These are phyloP conservation scores for Vishniacozyma victoriae DNA, from an alignment of 768 basidiomycete species.

Conservation along the genomic window DNA sequence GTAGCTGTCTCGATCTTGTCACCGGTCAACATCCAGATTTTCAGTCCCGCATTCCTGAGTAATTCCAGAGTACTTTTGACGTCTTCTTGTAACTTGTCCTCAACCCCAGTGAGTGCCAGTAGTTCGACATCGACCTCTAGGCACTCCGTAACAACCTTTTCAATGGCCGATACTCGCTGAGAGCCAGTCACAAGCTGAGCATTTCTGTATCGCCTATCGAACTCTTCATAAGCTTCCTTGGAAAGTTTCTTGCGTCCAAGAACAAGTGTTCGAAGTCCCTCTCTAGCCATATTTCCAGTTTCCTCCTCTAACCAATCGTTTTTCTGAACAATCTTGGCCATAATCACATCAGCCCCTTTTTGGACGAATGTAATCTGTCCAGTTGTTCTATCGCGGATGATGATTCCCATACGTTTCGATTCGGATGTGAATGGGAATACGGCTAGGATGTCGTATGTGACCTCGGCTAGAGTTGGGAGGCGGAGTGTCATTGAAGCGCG, in stretches of 20 bases:
- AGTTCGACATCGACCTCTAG: conserved; percentile 87
- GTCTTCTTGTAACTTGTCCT: conserved; percentile 96
- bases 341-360: conserved; percentile 98
- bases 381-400: conserved; percentile 70
- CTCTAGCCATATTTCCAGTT: conserved; percentile 95
- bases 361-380: conserved; percentile 85
- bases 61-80: conserved; percentile 90
- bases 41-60: conserved; percentile 89
- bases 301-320: conserved; percentile 99
- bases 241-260: conserved; percentile 75
- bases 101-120: conserved; percentile 92
- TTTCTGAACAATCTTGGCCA: conserved; percentile 86
- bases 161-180: conserved; percentile 70
- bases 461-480: conserved; percentile 58
- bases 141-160: conserved; percentile 62
- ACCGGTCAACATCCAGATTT: conserved; percentile 99
- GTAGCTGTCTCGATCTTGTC: conserved; percentile 99
- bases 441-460: conserved; percentile 79
- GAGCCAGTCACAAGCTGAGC: conserved; percentile 75
- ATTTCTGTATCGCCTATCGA: conserved; percentile 64
- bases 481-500: conserved; percentile 82
- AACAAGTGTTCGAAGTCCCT: conserved; percentile 89
- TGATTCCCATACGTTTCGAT: conserved; percentile 97
- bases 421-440: conserved; percentile 98
- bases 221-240: conserved; percentile 63